Percentiles rank a stretch among this genome's conserved stretches.
These are phyloP conservation scores for Diospyros lotus DNA, from an alignment of 148 eudicot genomes.

Conservation along the genomic window DNA sequence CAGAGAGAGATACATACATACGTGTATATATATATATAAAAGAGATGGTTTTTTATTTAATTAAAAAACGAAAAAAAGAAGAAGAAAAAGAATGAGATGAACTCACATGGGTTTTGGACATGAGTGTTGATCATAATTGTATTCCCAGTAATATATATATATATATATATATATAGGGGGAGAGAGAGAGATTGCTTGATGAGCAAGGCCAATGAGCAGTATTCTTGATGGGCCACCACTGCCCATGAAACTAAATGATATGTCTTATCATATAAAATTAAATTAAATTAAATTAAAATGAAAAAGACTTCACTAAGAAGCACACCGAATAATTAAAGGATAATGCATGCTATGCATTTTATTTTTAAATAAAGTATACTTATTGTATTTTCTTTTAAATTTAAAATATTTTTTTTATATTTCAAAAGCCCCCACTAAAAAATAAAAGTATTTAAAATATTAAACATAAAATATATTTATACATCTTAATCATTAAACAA, in stretches of 20 bases:
- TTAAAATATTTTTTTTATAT: too few relatives aligned
- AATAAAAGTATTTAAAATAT: too few relatives aligned
- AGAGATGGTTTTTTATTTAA: not conserved
- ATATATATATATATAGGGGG: too few relatives aligned
- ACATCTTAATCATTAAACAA: too few relatives aligned
- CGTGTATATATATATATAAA: too few relatives aligned
- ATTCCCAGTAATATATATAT: too few relatives aligned
- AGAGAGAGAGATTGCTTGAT: slow-evolving; percentile 63
- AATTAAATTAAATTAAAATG: not conserved
- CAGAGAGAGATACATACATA: not conserved
- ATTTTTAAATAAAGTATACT: too few relatives aligned
- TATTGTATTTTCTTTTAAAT: too few relatives aligned
- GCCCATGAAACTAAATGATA: slow-evolving; percentile 13
- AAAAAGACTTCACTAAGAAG: slow-evolving; percentile 20
- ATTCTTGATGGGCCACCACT: slow-evolving; percentile 51
- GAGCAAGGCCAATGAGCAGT: slow-evolving; percentile 73
- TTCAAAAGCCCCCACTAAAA: too few relatives aligned
- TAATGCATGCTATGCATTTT: too few relatives aligned
- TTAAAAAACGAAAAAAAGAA: slow-evolving; percentile 11
- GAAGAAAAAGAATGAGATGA: slow-evolving; percentile 25
- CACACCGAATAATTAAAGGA: not conserved
- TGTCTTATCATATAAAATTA: not conserved
- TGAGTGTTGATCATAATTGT: slow-evolving; percentile 28
- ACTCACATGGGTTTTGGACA: slow-evolving; percentile 78
- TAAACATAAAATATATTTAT: too few relatives aligned